Evolutionary conservation across 1,284 basidiomycete genomes (phyloP), one percentile per base, ranked within the genome.

Genomic region (Sutorius eximius): DNA sequence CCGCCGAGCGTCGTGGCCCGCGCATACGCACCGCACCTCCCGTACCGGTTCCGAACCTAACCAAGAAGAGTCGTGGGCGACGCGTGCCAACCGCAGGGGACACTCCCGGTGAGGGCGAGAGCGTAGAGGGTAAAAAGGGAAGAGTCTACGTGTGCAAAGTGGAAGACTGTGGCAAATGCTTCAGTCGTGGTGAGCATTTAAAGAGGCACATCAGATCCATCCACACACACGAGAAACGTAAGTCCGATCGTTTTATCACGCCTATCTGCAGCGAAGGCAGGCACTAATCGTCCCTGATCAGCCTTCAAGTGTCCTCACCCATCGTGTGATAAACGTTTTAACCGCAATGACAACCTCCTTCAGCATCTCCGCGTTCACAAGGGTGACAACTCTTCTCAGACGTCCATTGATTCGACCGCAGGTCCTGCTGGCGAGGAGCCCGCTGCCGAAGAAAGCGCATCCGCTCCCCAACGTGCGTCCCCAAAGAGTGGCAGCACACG

Each of bases 221-320:
- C 51, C 89, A 92, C 62, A 88, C 86, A 1, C 78, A 89, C 64
- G 87, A 89, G 64, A 87, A 87, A 74, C 87, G 89, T 91, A 73
- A 72, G 81, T 76, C 30, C 56, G 53, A 66, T 69, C 53, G 43
- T 36, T 22, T 36, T 45, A 29, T 56, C 54, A 16, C 29, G 34
- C 36, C 22, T 38, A 55, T 66, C 53, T 58, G 51, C 55, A 43
- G 18, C 49, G 24, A 52, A 30, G 27, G n/a, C 55, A 38, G 51
- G 44, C 34, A 30, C 61, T 70, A 52, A 70, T 65, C 57, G 59
- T 65, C 49, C 53, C 58, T 64, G 62, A 58, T 56, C 66, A 86
- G 85, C 84, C 52, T 81, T 81, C 70, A 75, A 79, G 59, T 86
- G 85, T 64, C 75, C 78, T 13, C 75, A 77, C 60, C 75, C 80